phyloP scores from a whole-genome alignment of 2,329 filamentous ascomycete genomes.

The Metarhizium brunneum region DNA sequence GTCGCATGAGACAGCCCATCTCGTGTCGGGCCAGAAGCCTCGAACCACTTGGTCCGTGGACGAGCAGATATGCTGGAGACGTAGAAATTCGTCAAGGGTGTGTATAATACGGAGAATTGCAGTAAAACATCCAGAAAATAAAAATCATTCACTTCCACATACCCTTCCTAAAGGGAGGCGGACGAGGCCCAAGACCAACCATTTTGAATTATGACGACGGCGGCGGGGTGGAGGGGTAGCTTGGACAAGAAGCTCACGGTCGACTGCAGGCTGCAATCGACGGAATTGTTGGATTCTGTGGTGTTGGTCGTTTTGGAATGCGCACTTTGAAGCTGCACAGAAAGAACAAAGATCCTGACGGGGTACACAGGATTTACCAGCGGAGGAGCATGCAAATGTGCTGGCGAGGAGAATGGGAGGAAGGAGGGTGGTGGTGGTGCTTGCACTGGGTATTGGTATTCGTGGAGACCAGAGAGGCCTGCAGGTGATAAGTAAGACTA shows the following conservation, averaged over 20 bases:
- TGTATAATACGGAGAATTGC: background rate
- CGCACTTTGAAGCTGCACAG: background rate
- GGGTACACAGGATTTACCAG: background rate
- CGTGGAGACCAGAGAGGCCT: background rate
- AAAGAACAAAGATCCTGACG: background rate
- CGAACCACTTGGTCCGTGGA: background rate
- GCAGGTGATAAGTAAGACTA: too few species aligned
- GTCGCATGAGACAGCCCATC: background rate
- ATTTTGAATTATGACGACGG: constrained; percentile 28
- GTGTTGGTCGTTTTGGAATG: background rate
- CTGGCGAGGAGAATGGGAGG: background rate
- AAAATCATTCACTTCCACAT: constrained; percentile 26
- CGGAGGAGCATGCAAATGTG: background rate
- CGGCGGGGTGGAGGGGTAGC: constrained; percentile 27
- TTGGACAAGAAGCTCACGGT: constrained; percentile 5
- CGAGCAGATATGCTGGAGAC: background rate
- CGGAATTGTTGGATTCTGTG: background rate
- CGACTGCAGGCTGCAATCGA: constrained; percentile 1
- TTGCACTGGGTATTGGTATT: background rate
- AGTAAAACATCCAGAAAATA: background rate
- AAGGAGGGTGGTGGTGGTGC: background rate
- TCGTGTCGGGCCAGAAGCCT: background rate
- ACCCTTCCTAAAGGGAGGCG: constrained; percentile 55
- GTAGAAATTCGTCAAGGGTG: background rate
- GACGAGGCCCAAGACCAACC: constrained; percentile 42